Evolutionary conservation across 805 yeast genomes (phyloP), one percentile per base, ranked within the genome.

Genomic region (Wickerhamia fluorescens): DNA sequence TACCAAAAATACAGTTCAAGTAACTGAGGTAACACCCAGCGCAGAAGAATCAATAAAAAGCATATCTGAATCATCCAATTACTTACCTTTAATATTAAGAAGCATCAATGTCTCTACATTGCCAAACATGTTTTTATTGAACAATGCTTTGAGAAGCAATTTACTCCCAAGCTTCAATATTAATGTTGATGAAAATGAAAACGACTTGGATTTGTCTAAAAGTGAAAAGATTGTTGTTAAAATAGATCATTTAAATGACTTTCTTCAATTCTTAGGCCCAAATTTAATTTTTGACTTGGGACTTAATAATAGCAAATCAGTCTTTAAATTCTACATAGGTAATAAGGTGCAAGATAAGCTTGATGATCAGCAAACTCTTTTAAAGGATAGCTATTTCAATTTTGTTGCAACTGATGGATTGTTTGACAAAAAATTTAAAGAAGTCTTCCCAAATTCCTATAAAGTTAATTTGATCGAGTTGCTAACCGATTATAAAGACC

Each of bases 71-170:
- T 53, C 68, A 1, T 56, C 83, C 5, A 80, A 78, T 38, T 77
- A 78, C 53, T 50, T 81, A 19, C 88, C 87, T 2, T 73, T 82
- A 51, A 61, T 82, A 7, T 51, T 82, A 16, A 56, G 88, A 34
- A 72, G 77, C 23, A 70, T 79, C 34, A 78, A 84, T 12, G 59
- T 78, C 0, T 60, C 68, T 24, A 68, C 82, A 0, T 73, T 82
- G 7, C 89, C 94, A 0, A 58, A 63, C 10, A 42, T 48, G 9
- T 75, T 75, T 37, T 52, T 69, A 23, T 36, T 56, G 8, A 55
- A 60, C 12, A 62, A 55, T 31, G 66, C 68, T 0, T 26, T 22
- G 0, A 42, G 34, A 8, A 34, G 31, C 1, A 41, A 45, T 2
- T 30, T 56, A 7, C 34, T 42, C 8, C 37, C 38, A 15, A 57